Conservation (phyloP, 2,329 filamentous ascomycete genomes). For the Chaetomiaceae sp. region DNA sequence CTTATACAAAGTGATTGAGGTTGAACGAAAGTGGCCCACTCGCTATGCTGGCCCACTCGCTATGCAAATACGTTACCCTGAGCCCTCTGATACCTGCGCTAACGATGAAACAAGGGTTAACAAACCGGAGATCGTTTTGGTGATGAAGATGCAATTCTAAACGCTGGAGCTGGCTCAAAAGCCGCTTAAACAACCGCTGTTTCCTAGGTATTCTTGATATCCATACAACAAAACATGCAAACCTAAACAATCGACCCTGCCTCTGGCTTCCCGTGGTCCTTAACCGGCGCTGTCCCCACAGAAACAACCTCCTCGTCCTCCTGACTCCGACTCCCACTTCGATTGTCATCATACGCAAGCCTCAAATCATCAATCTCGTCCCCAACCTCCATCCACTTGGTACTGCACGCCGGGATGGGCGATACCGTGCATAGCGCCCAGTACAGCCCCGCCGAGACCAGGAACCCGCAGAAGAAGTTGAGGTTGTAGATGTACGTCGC, state of each 20-base stretch:
- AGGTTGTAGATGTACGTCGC: conserved; percentile 84
- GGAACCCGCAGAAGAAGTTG: conserved; percentile 85
- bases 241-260: neutral
- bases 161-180: too few species aligned
- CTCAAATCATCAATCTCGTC: conserved; percentile 54
- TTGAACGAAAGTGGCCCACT: too few species aligned
- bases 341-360: conserved; percentile 42
- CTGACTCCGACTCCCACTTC: conserved; percentile 18
- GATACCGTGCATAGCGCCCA: conserved; percentile 64
- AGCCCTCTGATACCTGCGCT: too few species aligned
- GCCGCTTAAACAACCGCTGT: too few species aligned
- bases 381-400: conserved; percentile 73
- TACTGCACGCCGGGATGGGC: conserved; percentile 70
- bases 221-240: neutral
- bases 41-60: too few species aligned
- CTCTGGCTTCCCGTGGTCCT: conserved; percentile 12
- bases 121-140: too few species aligned
- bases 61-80: too few species aligned
- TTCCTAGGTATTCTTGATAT: too few species aligned
- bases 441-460: conserved; percentile 64
- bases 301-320: neutral
- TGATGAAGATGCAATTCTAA: neutral
- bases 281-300: neutral
- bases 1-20: too few species aligned
- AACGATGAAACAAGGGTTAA: too few species aligned